phyloP scores from a whole-genome alignment of 192 early-diverging fungal genomes.

The Gigaspora rosea region DNA sequence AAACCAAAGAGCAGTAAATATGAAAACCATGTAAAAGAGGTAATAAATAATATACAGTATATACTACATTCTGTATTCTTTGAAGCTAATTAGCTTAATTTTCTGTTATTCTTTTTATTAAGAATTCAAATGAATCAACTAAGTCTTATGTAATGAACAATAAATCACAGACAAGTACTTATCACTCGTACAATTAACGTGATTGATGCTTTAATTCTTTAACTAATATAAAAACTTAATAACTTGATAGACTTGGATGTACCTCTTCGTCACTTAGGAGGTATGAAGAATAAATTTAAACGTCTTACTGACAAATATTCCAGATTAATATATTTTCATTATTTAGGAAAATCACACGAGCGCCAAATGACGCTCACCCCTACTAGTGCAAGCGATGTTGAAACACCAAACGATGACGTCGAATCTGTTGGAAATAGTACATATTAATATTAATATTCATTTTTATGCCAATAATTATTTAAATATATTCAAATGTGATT shows the following conservation, averaged over 20 bases:
- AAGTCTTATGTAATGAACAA: neutral
- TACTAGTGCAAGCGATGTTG: conserved; percentile 2
- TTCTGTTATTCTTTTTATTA: neutral
- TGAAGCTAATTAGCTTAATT: neutral
- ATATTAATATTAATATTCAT: neutral
- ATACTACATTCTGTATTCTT: neutral
- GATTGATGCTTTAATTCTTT: too few species aligned
- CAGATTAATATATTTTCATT: neutral
- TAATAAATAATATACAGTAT: neutral
- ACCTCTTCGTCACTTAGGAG: too few species aligned
- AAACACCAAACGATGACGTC: neutral
- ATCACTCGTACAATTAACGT: too few species aligned
- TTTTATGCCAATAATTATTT: neutral
- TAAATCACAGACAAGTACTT: too few species aligned
- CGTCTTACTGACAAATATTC: too few species aligned
- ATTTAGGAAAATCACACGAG: conserved; percentile 8
- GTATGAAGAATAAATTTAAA: too few species aligned
- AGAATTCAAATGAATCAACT: neutral
- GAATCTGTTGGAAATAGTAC: conserved; percentile 18
- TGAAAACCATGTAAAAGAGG: conserved; percentile 30
- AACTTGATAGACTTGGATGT: too few species aligned
- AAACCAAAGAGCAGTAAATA: conserved; percentile 47
- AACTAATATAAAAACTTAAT: too few species aligned
- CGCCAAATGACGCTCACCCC: conserved; percentile 29
- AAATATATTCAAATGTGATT: neutral